Conservation (phyloP, 1,284 basidiomycete genomes). For the Heterobasidion irregulare region DNA sequence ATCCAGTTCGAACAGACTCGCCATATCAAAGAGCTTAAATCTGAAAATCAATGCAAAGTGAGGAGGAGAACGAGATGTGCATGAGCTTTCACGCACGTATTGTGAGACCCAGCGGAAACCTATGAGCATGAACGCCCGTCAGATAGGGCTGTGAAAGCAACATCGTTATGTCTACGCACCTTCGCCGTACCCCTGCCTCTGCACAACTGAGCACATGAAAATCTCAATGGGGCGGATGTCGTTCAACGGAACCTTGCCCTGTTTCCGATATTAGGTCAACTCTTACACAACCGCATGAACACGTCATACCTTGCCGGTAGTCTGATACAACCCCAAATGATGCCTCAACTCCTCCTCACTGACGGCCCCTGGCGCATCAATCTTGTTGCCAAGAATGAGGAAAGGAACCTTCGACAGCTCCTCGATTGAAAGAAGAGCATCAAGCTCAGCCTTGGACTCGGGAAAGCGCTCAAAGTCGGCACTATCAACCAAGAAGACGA, state of each 20-base stretch:
- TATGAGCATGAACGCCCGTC: slow-evolving; percentile 16
- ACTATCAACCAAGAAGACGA: slow-evolving; percentile 97
- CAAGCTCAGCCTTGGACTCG: slow-evolving; percentile 96
- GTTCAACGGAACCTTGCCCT: slow-evolving; percentile 95
- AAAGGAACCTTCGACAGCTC: slow-evolving; percentile 95
- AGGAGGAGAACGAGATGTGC: not conserved
- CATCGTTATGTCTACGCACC: slow-evolving; percentile 36
- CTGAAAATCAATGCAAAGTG: slow-evolving; percentile 10
- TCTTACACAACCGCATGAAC: slow-evolving; percentile 2
- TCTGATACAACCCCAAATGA: slow-evolving; percentile 94
- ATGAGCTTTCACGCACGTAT: slow-evolving; percentile 55
- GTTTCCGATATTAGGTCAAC: not conserved
- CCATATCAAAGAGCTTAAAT: slow-evolving; percentile 17
- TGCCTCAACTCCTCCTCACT: slow-evolving; percentile 97
- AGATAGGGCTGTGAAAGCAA: not conserved
- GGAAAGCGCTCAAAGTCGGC: slow-evolving; percentile 95
- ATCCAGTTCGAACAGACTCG: slow-evolving; percentile 3
- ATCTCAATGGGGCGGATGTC: slow-evolving; percentile 99
- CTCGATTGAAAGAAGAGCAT: slow-evolving; percentile 92
- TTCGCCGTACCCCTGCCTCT: slow-evolving; percentile 98
- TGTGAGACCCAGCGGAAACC: slow-evolving; percentile 98
- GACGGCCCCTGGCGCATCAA: slow-evolving; percentile 96
- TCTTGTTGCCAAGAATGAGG: slow-evolving; percentile 99
- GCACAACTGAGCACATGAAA: slow-evolving; percentile 99
- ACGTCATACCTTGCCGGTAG: slow-evolving; percentile 87